Percentiles rank a stretch among this genome's conserved stretches.
Evolutionary conservation across 257 asterid species (phyloP).

Genomic region (Nicotiana undulata): DNA sequence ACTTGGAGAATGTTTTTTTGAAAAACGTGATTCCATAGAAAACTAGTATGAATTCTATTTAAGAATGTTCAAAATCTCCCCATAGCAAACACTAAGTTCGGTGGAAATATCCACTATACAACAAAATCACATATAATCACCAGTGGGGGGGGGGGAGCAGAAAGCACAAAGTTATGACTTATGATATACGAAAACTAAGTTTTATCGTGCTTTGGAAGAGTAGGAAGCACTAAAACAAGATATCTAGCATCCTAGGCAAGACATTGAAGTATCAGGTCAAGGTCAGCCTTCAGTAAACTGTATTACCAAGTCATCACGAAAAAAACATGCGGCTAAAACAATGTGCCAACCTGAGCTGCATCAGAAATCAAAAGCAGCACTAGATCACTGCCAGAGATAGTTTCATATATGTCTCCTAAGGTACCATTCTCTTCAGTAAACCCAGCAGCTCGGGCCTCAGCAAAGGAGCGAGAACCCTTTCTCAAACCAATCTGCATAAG

Average conservation of each 20-base stretch:
- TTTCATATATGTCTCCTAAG: conserved; percentile 85
- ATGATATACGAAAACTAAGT: neutral
- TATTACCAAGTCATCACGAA: neutral
- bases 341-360: conserved; percentile 71
- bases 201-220: neutral
- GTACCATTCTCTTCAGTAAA: conserved; percentile 88
- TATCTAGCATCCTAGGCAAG: neutral
- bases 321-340: neutral
- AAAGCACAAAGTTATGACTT: neutral
- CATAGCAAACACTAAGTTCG: neutral
- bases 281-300: neutral
- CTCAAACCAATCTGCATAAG: conserved; percentile 78
- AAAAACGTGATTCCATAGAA: neutral
- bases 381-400: conserved; percentile 73
- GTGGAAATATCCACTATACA: neutral
- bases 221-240: neutral
- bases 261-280: neutral
- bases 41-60: neutral
- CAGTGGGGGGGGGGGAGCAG: neutral
- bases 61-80: neutral
- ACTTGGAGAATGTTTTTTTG: neutral
- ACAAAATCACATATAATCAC: neutral
- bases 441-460: conserved; percentile 88
- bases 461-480: conserved; percentile 85
- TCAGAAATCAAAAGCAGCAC: conserved; percentile 91